These are phyloP conservation scores for Amaranthus palmeri DNA, from an alignment of 148 eudicot species.

Conservation along the genomic window DNA sequence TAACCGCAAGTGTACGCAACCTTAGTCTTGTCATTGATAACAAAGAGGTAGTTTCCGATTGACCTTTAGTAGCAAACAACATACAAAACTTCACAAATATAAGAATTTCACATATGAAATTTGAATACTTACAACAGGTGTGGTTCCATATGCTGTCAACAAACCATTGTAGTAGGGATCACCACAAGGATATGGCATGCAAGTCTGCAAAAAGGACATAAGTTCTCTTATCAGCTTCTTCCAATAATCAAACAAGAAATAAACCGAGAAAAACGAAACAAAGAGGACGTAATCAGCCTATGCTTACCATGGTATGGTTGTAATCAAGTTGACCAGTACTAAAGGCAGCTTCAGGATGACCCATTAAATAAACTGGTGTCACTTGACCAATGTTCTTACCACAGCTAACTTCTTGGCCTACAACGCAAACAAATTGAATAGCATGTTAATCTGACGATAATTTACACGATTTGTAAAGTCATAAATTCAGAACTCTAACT, in stretches of 20 bases:
- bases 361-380: conserved; percentile 44
- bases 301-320: conserved; percentile 46
- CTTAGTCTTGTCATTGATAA: too few relatives aligned
- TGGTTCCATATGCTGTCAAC: conserved; percentile 49
- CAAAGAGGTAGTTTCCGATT: too few relatives aligned
- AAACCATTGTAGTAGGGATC: conserved; percentile 57
- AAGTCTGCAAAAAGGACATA: conserved; percentile 28
- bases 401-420: conserved; percentile 52
- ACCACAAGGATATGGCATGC: conserved; percentile 43
- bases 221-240: conserved; percentile 1
- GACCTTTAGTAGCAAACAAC: too few relatives aligned
- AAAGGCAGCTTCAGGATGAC: conserved; percentile 34
- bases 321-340: conserved; percentile 44
- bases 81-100: too few relatives aligned
- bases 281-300: background rate
- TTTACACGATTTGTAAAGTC: background rate
- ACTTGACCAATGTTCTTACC: conserved; percentile 37
- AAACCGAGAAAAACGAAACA: background rate
- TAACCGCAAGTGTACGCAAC: too few relatives aligned
- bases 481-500: background rate
- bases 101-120: background rate
- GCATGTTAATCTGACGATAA: background rate
- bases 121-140: conserved; percentile 44
- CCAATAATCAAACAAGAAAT: too few relatives aligned
- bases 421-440: background rate